A percentile compares a stretch with the other conserved stretches of the same genome.
Conservation (phyloP, 2,329 filamentous ascomycete species). For the Teratosphaeria pseudoeucalypti region DNA sequence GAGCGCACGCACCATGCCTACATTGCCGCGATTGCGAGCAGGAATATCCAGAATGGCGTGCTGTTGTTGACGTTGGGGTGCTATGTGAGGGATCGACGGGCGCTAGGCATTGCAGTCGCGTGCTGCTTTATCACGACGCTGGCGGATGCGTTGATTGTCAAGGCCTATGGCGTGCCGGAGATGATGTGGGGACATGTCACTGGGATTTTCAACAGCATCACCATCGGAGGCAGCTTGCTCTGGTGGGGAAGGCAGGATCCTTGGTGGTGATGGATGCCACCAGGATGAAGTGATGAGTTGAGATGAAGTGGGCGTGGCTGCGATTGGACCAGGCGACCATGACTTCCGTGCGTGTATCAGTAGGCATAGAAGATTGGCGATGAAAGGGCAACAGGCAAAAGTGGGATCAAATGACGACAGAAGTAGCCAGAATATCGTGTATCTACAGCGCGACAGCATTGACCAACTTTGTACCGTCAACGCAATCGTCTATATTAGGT, state of each 20-base stretch:
- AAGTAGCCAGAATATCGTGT: too few species aligned
- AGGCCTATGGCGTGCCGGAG: conserved; percentile 16
- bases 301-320: not conserved
- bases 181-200: conserved; percentile 19
- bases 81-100: conserved; percentile 22
- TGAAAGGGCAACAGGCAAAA: too few species aligned
- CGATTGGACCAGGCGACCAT: too few species aligned
- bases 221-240: conserved; percentile 20
- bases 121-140: conserved; percentile 19
- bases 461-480: not conserved
- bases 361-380: too few species aligned
- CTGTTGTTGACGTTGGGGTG: conserved; percentile 22
- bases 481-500: not conserved
- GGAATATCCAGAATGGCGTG: conserved; percentile 24
- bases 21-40: conserved; percentile 18
- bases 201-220: conserved; percentile 17
- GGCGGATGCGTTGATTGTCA: conserved; percentile 22
- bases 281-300: not conserved
- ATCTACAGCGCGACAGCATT: too few species aligned
- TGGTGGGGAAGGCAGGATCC: conserved; percentile 19
- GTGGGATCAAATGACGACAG: too few species aligned
- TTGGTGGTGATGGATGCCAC: conserved; percentile 1
- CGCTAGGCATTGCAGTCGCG: conserved; percentile 20
- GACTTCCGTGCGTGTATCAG: not conserved
- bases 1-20: conserved; percentile 17